Evolutionary conservation across 83 land plant species (phyloP), one percentile per base, ranked within the genome.

Genomic region (Picea mariana): DNA sequence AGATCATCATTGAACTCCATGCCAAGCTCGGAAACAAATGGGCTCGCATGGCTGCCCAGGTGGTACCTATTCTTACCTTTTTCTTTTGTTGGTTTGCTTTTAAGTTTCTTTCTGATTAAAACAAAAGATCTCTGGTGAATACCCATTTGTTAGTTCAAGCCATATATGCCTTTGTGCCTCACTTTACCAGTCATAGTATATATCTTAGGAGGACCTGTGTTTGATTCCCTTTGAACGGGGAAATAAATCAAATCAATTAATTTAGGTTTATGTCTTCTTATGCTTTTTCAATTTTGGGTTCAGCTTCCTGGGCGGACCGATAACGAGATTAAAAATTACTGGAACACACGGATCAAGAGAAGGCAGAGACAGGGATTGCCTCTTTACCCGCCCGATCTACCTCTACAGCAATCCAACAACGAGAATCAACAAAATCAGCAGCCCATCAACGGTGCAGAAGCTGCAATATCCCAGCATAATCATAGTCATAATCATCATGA

Each of bases 1-100:
- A 61, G 1, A 55, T 83, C 62, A 88, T 88, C 67, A 75, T 86
- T 4, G 84, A 86, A 3, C 82, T 88, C 23, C 90, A 88, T 69
- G 82, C 84, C 77, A 84, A 87, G 82, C 86, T 84, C 52, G 93
- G 93, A 72, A 91, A 91, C 89, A 91, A 86, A 75, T 91, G 93
- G 93, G 91, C 92, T 27, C 88, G 85, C 27, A 90, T 90, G 84
- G 91, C 92, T 75, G 82, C 92, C 23, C 91, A 88, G 80, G 92
- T n/a, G n/a, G n/a, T n/a, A n/a, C n/a, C n/a, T n/a, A n/a, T n/a
- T n/a, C n/a, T n/a, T n/a, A n/a, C n/a, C n/a, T n/a, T n/a, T n/a
- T n/a, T n/a, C n/a, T n/a, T n/a, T n/a, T n/a, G n/a, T n/a, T n/a
- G n/a, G n/a, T n/a, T n/a, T n/a, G n/a, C n/a, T n/a, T n/a, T n/a